Conservation (phyloP, 2,329 filamentous ascomycete genomes). For the Calonectria pseudoreteaudii region DNA sequence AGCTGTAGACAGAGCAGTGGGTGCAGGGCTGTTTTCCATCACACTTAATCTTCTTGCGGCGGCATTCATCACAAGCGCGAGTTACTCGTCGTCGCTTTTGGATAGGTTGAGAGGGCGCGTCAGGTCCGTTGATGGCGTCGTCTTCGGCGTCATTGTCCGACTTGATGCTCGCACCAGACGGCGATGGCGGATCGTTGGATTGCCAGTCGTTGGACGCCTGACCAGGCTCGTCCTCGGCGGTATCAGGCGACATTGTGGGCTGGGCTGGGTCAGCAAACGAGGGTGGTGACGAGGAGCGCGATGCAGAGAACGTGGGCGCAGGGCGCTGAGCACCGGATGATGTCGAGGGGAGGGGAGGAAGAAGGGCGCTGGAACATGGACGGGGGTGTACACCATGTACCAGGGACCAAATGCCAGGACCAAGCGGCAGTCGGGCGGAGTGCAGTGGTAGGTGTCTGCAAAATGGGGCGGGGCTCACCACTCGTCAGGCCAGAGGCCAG, state of each 20-base stretch:
- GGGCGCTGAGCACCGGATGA: conserved; percentile 19
- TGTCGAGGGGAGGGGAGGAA: conserved; percentile 12
- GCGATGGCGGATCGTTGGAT: conserved; percentile 51
- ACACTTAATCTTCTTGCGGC: conserved; percentile 89
- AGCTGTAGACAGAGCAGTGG: conserved; percentile 98
- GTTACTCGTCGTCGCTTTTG: conserved; percentile 85
- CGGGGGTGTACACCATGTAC: not conserved
- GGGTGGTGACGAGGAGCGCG: conserved; percentile 21
- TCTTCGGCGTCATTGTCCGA: conserved; percentile 56
- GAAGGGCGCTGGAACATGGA: conserved; percentile 7
- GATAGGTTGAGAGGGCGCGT: conserved; percentile 65
- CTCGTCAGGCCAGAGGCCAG: conserved; percentile 32
- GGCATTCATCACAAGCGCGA: conserved; percentile 84
- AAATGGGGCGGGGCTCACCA: conserved; percentile 34
- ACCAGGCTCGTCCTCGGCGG: conserved; percentile 58
- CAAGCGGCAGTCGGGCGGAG: conserved; percentile 18
- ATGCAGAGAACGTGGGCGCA: conserved; percentile 21
- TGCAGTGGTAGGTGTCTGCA: conserved; percentile 10
- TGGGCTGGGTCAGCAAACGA: conserved; percentile 39
- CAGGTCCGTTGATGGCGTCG: conserved; percentile 45
- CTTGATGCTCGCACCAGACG: conserved; percentile 57
- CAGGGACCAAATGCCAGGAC: not conserved
- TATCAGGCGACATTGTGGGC: conserved; percentile 50
- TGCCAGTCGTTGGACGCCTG: conserved; percentile 52
- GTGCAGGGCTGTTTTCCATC: conserved; percentile 91